Conservation (phyloP, 2,329 filamentous ascomycete genomes). For the Monilinia polystroma region DNA sequence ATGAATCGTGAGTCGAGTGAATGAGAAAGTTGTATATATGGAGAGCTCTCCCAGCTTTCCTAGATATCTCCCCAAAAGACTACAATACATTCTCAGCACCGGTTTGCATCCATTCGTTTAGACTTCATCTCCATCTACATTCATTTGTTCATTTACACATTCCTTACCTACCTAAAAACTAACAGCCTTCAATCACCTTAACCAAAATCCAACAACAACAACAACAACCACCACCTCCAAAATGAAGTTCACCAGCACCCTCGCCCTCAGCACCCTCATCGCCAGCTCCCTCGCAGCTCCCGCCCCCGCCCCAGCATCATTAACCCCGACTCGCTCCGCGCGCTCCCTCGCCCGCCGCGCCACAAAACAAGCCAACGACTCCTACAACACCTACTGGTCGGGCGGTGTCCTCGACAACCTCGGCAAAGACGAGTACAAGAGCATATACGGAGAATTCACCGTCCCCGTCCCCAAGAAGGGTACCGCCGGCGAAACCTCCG, state of each 20-base stretch:
- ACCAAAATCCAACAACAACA: too few relatives aligned
- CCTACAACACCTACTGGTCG: conserved; percentile 42
- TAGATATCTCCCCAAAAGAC: too few relatives aligned
- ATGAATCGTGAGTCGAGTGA: too few relatives aligned
- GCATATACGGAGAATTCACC: conserved; percentile 42
- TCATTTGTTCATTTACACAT: neutral
- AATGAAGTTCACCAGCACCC: conserved; percentile 2
- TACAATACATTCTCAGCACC: neutral
- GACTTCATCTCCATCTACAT: neutral
- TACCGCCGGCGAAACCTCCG: neutral
- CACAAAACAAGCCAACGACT: conserved; percentile 29
- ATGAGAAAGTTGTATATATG: too few relatives aligned
- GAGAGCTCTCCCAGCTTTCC: too few relatives aligned
- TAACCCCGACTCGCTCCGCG: neutral
- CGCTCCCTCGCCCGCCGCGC: neutral
- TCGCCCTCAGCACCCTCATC: neutral
- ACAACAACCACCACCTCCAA: neutral
- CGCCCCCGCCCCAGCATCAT: neutral
- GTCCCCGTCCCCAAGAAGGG: conserved; percentile 38
- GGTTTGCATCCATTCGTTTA: conserved; percentile 4
- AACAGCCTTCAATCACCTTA: neutral
- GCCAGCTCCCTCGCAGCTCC: conserved; percentile 9
- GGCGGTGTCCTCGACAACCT: conserved; percentile 41
- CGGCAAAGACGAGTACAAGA: conserved; percentile 39
- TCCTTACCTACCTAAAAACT: too few relatives aligned